phyloP scores from a whole-genome alignment of 352 stramenopile genomes.

The Pythium inflatum region DNA sequence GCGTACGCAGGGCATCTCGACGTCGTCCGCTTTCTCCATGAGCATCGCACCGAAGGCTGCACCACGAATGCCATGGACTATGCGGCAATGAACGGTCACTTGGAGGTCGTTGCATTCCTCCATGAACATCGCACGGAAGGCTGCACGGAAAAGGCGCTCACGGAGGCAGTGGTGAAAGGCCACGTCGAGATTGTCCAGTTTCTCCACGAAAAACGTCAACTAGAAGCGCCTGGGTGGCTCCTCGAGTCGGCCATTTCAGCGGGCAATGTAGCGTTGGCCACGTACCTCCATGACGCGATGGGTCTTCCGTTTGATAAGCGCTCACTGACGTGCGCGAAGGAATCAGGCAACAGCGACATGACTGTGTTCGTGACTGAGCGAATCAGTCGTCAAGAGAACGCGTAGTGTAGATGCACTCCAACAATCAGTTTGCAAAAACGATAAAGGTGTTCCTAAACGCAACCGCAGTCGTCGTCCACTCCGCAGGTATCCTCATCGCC shows the following conservation, averaged over 20 bases:
- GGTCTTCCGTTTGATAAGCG: not conserved
- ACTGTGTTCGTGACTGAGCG: not conserved
- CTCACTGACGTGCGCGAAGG: not conserved
- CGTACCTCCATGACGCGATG: not conserved
- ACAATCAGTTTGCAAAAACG: too few relatives aligned
- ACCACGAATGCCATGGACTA: not conserved
- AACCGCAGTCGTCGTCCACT: too few relatives aligned
- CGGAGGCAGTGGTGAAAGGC: not conserved
- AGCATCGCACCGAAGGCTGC: not conserved
- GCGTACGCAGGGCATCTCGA: slow-evolving; percentile 5
- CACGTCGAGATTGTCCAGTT: slow-evolving; percentile 1
- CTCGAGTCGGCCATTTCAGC: not conserved
- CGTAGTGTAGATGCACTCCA: too few relatives aligned
- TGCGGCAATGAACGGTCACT: not conserved
- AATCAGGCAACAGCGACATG: not conserved
- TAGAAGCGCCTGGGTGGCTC: not conserved
- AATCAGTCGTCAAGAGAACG: not conserved
- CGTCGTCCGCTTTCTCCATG: not conserved
- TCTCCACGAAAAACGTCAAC: not conserved
- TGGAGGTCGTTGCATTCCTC: slow-evolving; percentile 6
- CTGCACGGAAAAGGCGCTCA: not conserved
- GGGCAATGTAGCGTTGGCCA: not conserved
- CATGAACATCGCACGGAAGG: not conserved
- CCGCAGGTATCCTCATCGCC: not conserved
- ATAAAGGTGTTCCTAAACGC: too few relatives aligned